Evolutionary conservation across 257 asterid genomes (phyloP).

Genomic region (Plantago elongata): DNA sequence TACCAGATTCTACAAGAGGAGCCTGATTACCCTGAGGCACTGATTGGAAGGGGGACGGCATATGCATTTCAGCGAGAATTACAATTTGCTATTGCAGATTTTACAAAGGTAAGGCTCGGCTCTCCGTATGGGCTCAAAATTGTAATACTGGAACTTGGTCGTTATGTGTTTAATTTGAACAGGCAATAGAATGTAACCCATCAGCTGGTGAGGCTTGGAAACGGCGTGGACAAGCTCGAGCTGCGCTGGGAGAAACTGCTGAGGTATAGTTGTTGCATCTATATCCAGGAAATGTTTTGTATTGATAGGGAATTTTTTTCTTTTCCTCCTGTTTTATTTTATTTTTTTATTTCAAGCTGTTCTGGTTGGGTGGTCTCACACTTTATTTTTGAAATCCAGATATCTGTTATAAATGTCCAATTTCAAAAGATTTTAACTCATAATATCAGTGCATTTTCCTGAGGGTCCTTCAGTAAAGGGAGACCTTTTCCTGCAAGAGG

Average conservation of each 20-base stretch:
- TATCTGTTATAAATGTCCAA: too few relatives aligned
- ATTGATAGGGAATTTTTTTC: too few relatives aligned
- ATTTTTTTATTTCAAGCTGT: too few relatives aligned
- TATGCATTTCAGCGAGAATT: conserved; percentile 96
- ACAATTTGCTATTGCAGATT: conserved; percentile 92
- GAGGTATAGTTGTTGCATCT: conserved; percentile 41
- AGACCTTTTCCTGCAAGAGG: too few relatives aligned
- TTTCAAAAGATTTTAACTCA: too few relatives aligned
- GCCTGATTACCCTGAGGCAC: conserved; percentile 91
- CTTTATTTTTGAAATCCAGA: too few relatives aligned
- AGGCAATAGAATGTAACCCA: conserved; percentile 93
- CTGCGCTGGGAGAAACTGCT: conserved; percentile 95
- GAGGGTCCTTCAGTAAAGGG: too few relatives aligned
- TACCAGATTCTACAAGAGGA: conserved; percentile 80
- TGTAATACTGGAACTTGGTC: conserved; percentile 22
- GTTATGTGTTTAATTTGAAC: conserved; percentile 26
- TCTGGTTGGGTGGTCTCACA: too few relatives aligned
- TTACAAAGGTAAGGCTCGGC: conserved; percentile 60
- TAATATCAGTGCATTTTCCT: too few relatives aligned
- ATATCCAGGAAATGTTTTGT: conserved; percentile 7
- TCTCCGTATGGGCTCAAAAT: not conserved
- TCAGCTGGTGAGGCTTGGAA: conserved; percentile 99
- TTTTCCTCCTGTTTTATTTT: too few relatives aligned
- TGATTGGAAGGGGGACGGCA: conserved; percentile 98
- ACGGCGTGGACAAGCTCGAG: conserved; percentile 99